phyloP scores from a whole-genome alignment of 345 rosid genomes.

The Cardamine chenopodiifolia region DNA sequence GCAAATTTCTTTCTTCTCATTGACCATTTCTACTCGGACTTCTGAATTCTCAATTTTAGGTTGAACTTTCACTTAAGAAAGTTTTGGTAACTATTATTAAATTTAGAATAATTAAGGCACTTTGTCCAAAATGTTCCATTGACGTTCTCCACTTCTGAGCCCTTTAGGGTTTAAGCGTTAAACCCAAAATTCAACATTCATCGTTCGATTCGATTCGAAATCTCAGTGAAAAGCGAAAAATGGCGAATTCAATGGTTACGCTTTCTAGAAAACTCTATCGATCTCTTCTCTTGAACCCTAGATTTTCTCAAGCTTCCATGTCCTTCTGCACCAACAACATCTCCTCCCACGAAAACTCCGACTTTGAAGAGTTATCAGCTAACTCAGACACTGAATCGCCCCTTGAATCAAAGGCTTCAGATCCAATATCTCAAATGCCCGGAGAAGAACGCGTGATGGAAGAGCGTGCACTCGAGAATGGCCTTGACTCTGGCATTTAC shows the following conservation, averaged over 20 bases:
- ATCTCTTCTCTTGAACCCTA: conserved; percentile 52
- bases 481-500: conserved; percentile 76
- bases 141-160: conserved; percentile 6
- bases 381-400: conserved; percentile 47
- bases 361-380: conserved; percentile 43
- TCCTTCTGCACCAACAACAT: conserved; percentile 55
- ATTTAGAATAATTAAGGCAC: conserved; percentile 10
- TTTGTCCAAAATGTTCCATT: conserved; percentile 5
- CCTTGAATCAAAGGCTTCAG: conserved; percentile 23
- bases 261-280: conserved; percentile 59
- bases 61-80: neutral
- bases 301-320: conserved; percentile 41
- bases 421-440: conserved; percentile 22
- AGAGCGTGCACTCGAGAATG: conserved; percentile 69
- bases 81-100: neutral
- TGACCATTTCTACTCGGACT: conserved; percentile 10
- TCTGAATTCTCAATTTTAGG: neutral
- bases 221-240: conserved; percentile 5
- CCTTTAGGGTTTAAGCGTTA: conserved; percentile 44
- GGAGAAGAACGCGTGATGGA: conserved; percentile 42
- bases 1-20: neutral
- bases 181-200: conserved; percentile 31
- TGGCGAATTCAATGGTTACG: conserved; percentile 56
- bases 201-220: neutral
- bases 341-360: conserved; percentile 41